These are phyloP conservation scores for Comarum palustre DNA, from an alignment of 306 rosid genomes.

Conservation along the genomic window DNA sequence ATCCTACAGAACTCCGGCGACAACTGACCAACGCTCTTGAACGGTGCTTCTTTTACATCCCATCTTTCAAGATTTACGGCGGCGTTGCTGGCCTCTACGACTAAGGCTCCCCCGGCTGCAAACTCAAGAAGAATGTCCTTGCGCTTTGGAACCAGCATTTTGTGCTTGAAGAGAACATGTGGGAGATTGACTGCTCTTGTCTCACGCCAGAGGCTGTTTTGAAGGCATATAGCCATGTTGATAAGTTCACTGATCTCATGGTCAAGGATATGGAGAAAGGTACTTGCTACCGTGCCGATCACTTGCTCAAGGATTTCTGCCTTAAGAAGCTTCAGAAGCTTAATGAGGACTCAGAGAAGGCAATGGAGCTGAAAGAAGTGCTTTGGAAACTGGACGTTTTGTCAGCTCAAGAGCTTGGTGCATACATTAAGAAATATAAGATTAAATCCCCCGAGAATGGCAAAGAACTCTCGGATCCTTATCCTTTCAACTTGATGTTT, in stretches of 20 bases:
- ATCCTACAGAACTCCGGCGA: slow-evolving; percentile 34
- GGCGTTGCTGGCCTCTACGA: slow-evolving; percentile 85
- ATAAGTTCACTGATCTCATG: slow-evolving; percentile 39
- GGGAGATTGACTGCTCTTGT: slow-evolving; percentile 91
- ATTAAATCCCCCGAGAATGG: slow-evolving; percentile 75
- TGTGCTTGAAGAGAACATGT: slow-evolving; percentile 87
- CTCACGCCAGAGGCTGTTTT: slow-evolving; percentile 83
- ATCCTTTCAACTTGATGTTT: slow-evolving; percentile 90
- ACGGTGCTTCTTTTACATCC: slow-evolving; percentile 72
- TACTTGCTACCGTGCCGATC: slow-evolving; percentile 81
- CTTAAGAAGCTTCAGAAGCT: slow-evolving; percentile 58
- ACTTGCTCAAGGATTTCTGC: slow-evolving; percentile 82
- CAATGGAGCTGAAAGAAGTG: slow-evolving; percentile 59
- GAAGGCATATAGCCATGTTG: slow-evolving; percentile 89
- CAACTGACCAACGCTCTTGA: slow-evolving; percentile 60
- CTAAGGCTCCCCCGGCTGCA: slow-evolving; percentile 81
- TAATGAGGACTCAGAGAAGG: slow-evolving; percentile 60
- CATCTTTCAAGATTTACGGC: slow-evolving; percentile 72
- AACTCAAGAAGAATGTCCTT: slow-evolving; percentile 81
- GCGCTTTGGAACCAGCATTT: slow-evolving; percentile 88
- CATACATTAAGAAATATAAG: slow-evolving; percentile 74
- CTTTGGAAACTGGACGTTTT: slow-evolving; percentile 72
- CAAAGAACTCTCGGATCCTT: slow-evolving; percentile 79
- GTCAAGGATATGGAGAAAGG: neutral
- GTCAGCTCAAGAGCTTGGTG: slow-evolving; percentile 68